phyloP scores from a whole-genome alignment of 2,329 filamentous ascomycete species.

The Xylariaceae sp. region DNA sequence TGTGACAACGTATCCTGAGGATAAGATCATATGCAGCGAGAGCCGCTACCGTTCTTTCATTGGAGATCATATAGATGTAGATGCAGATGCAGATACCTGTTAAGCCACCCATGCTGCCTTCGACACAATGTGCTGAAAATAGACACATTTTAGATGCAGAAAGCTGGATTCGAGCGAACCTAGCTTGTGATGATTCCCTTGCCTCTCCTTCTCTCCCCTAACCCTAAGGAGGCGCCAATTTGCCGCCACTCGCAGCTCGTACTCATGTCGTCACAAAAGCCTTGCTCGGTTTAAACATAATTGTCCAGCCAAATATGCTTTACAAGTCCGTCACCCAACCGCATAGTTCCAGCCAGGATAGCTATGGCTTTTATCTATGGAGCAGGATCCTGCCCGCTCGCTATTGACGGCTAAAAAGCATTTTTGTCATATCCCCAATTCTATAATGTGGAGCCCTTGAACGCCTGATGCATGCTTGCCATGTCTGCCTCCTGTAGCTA shows the following conservation, averaged over 20 bases:
- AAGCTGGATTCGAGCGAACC: too few relatives aligned
- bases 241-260: too few relatives aligned
- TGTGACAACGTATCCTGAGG: conserved; percentile 3
- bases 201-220: not conserved
- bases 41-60: conserved; percentile 27
- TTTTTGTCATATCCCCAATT: conserved; percentile 26
- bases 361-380: conserved; percentile 1
- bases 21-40: conserved; percentile 18
- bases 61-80: conserved; percentile 21
- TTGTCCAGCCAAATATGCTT: conserved; percentile 1
- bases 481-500: conserved; percentile 10
- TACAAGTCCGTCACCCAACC: conserved; percentile 7
- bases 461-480: conserved; percentile 29
- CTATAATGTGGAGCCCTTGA: conserved; percentile 24
- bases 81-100: conserved; percentile 20
- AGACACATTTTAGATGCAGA: conserved; percentile 5
- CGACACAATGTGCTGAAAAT: conserved; percentile 7
- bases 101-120: conserved; percentile 20
- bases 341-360: conserved; percentile 11
- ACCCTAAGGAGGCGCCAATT: not conserved
- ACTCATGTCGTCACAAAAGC: too few relatives aligned
- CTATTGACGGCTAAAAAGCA: not conserved
- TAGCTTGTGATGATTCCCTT: conserved; percentile 1
- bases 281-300: conserved; percentile 2
- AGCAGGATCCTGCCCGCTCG: conserved; percentile 26